A percentile compares a stretch with the other conserved stretches of the same genome.
Conservation (phyloP, 2,329 filamentous ascomycete species). For the Trichoderma aggressivum region DNA sequence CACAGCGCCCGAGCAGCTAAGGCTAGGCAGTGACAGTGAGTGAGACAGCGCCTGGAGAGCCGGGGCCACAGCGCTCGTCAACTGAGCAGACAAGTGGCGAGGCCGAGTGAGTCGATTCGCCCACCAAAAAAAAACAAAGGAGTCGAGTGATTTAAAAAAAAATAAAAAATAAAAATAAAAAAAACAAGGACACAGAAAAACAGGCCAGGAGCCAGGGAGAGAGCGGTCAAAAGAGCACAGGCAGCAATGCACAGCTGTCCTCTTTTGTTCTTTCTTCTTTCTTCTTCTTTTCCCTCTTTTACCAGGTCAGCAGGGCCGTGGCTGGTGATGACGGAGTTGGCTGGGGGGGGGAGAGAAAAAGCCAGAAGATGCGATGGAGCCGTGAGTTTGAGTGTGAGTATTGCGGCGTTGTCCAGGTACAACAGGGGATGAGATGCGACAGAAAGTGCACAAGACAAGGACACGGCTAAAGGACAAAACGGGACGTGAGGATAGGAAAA, state of each 20-base stretch:
- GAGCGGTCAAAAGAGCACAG: slow-evolving; percentile 9
- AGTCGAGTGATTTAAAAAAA: neutral
- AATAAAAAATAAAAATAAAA: too few relatives aligned
- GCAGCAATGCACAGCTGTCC: slow-evolving; percentile 10
- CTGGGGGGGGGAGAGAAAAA: neutral
- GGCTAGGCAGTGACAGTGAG: slow-evolving; percentile 19
- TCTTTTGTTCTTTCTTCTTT: neutral
- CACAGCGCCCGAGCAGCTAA: slow-evolving; percentile 24
- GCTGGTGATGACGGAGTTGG: slow-evolving; percentile 4
- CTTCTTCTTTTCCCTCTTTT: neutral
- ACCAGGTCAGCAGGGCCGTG: slow-evolving; percentile 4
- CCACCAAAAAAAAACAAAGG: neutral
- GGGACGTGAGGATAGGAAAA: slow-evolving; percentile 15
- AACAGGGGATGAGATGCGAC: slow-evolving; percentile 44
- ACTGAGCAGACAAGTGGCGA: slow-evolving; percentile 16
- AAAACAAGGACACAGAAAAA: neutral
- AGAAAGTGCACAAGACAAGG: slow-evolving; percentile 4
- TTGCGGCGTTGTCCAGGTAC: slow-evolving; percentile 41
- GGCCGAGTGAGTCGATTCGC: slow-evolving; percentile 10
- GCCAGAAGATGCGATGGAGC: slow-evolving; percentile 12
- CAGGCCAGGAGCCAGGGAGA: neutral
- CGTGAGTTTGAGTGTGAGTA: neutral
- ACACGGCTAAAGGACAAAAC: slow-evolving; percentile 6
- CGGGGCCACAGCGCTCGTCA: slow-evolving; percentile 13
- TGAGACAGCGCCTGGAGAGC: slow-evolving; percentile 15